Evolutionary conservation across 176 grass and related monocot species (phyloP).

Genomic region (Lolium rigidum): DNA sequence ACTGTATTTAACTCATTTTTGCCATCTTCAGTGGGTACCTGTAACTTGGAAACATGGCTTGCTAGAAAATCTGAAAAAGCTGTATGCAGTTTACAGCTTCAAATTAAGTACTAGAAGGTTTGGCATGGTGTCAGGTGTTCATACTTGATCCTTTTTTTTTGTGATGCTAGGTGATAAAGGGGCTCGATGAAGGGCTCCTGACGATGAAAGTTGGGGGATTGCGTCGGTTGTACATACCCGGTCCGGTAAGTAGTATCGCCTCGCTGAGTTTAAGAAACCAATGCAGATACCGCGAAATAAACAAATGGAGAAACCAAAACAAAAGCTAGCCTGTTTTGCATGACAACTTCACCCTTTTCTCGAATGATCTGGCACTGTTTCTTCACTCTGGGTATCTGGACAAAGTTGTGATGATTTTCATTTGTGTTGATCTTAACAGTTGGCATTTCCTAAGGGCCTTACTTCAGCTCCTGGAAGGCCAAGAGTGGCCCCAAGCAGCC

Average conservation of each 20-base stretch:
- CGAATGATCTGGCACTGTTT: not conserved
- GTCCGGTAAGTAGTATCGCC: conserved; percentile 56
- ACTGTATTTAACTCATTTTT: not conserved
- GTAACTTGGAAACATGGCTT: not conserved
- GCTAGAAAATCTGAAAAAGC: not conserved
- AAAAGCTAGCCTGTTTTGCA: not conserved
- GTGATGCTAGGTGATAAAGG: conserved; percentile 71
- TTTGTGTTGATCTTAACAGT: conserved; percentile 50
- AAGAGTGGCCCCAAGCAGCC: conserved; percentile 88
- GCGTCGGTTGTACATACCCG: conserved; percentile 89
- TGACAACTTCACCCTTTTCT: not conserved
- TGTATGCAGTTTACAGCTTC: not conserved
- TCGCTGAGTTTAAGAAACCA: not conserved
- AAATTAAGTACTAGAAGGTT: not conserved
- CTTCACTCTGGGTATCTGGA: not conserved
- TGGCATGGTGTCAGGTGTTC: not conserved
- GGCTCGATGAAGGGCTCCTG: conserved; percentile 95
- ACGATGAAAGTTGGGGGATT: conserved; percentile 92
- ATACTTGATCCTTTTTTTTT: not conserved
- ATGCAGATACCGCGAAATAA: not conserved
- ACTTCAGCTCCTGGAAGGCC: conserved; percentile 90
- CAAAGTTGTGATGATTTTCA: conserved; percentile 19
- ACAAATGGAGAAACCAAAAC: not conserved
- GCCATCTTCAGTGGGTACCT: not conserved
- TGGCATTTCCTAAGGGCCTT: conserved; percentile 84